A percentile compares a stretch with the other conserved stretches of the same genome.
Evolutionary conservation across 2,329 filamentous ascomycete genomes (phyloP).

Genomic region (Colletotrichum melonis): DNA sequence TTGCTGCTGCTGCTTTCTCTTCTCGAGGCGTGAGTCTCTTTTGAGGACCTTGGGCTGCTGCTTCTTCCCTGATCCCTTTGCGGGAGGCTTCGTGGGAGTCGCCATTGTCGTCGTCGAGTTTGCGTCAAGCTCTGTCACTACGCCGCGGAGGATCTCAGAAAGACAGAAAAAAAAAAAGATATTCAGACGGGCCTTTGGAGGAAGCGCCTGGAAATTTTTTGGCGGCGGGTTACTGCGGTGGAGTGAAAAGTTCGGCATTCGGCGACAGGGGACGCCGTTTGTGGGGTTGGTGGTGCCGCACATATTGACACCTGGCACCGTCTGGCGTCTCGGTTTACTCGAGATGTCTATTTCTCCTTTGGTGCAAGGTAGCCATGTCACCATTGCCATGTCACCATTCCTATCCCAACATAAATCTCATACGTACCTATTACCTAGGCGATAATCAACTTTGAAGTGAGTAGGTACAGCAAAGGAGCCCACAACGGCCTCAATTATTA

Average conservation of each 20-base stretch:
- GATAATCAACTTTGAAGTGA: no score
- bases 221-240: slow-evolving; percentile 4
- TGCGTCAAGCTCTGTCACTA: neutral
- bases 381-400: no score
- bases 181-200: slow-evolving; percentile 2
- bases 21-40: slow-evolving; percentile 38
- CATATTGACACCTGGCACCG: rapidly evolving
- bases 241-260: slow-evolving; percentile 33
- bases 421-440: no score
- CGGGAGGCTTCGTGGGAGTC: slow-evolving; percentile 39
- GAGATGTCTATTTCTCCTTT: no score
- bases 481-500: no score
- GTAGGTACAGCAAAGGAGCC: no score
- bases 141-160: neutral
- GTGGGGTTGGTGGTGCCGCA: neutral
- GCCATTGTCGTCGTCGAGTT: slow-evolving; percentile 24
- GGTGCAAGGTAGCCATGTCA: no score
- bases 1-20: slow-evolving; percentile 53
- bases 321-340: rapidly evolving
- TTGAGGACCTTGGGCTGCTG: slow-evolving; percentile 48
- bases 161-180: neutral
- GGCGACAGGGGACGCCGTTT: slow-evolving; percentile 27
- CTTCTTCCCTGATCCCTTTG: slow-evolving; percentile 39
- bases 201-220: slow-evolving; percentile 32
- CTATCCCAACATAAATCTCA: no score